Conservation (phyloP, 441 rosid species). For the Capsella rubella region DNA sequence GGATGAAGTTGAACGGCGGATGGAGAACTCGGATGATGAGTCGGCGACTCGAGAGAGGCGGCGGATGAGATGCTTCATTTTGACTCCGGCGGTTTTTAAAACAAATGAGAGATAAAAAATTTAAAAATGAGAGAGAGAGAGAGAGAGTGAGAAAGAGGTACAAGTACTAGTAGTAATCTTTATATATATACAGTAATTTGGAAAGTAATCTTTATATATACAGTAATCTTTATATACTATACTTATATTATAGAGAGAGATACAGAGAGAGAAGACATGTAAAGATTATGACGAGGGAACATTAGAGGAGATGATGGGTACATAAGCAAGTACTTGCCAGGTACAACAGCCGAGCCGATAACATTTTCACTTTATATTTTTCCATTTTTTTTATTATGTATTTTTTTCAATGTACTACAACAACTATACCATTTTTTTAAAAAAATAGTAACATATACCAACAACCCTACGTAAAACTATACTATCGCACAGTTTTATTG, state of each 20-base stretch:
- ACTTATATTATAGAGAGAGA: no score
- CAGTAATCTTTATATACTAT: no score
- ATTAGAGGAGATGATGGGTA: constrained; percentile 22
- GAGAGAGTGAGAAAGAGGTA: constrained; percentile 13
- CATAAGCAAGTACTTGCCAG: constrained; percentile 42
- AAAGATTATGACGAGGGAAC: constrained; percentile 42
- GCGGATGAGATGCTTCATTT: constrained; percentile 78
- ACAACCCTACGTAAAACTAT: no score
- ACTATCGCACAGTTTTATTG: background rate
- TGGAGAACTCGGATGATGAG: constrained; percentile 66
- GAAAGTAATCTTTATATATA: constrained; percentile 32
- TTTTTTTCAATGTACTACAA: no score
- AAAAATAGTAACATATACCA: no score
- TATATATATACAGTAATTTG: no score
- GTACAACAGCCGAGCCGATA: constrained; percentile 34
- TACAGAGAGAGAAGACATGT: constrained; percentile 26
- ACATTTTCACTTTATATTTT: background rate
- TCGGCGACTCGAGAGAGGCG: constrained; percentile 84
- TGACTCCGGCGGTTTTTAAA: constrained; percentile 11
- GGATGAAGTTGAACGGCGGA: constrained; percentile 28
- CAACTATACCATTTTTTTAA: no score
- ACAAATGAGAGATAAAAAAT: background rate
- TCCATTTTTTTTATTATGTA: no score
- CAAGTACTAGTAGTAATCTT: background rate
- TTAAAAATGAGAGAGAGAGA: background rate